phyloP scores from a whole-genome alignment of 148 eudicot species.

The Rhododendron simsii region DNA sequence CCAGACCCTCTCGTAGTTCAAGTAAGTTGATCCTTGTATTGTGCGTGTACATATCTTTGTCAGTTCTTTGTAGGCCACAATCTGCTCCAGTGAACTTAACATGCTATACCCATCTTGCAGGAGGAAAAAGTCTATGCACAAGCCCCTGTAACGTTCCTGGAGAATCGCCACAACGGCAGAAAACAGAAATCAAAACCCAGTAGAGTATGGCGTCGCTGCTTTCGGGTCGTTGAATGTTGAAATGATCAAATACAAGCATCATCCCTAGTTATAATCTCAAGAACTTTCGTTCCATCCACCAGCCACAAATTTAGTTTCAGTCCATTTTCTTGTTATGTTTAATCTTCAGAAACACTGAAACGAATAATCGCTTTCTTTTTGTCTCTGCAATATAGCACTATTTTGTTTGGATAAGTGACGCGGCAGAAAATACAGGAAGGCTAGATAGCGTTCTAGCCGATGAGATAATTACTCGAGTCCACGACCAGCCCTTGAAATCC shows the following conservation, averaged over 20 bases:
- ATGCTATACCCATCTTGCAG: conserved; percentile 11
- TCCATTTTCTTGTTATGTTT: neutral
- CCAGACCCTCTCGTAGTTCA: conserved; percentile 7
- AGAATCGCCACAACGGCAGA: neutral
- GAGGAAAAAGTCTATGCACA: neutral
- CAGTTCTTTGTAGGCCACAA: neutral
- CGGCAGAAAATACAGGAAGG: neutral
- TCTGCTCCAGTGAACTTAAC: neutral
- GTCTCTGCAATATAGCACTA: neutral
- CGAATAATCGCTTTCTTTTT: neutral
- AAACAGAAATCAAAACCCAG: neutral
- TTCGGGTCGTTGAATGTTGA: conserved; percentile 1
- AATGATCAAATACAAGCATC: neutral
- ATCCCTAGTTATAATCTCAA: neutral
- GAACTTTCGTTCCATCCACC: neutral
- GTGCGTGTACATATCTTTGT: neutral
- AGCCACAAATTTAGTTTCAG: neutral
- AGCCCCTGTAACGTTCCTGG: neutral
- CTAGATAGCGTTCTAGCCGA: neutral
- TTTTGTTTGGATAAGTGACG: neutral
- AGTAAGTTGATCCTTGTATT: neutral
- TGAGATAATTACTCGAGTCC: neutral
- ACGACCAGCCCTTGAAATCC: too few species aligned
- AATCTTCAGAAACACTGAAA: neutral
- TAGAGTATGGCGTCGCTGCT: conserved; percentile 6